Evolutionary conservation across 345 rosid species (phyloP).

Genomic region (Passiflora organensis): DNA sequence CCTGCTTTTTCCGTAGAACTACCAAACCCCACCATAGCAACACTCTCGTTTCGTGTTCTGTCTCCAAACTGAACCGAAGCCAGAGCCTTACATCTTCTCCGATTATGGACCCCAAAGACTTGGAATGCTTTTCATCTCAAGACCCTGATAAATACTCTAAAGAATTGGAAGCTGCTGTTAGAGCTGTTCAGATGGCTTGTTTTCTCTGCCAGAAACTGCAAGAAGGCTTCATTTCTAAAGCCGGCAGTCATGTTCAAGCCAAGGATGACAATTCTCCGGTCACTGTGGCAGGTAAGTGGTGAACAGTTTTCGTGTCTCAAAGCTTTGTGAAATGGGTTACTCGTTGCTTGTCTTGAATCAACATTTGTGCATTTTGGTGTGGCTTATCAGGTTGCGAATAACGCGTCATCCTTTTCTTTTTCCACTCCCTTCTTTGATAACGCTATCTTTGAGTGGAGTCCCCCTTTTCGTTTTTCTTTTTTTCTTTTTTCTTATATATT

Average conservation of each 20-base stretch:
- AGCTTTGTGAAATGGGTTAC: not conserved
- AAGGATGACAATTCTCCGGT: slow-evolving; percentile 51
- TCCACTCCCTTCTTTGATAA: too few species aligned
- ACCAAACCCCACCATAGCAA: slow-evolving; percentile 5
- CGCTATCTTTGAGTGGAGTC: too few species aligned
- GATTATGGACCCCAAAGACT: slow-evolving; percentile 23
- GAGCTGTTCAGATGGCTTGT: slow-evolving; percentile 53
- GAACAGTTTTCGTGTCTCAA: not conserved
- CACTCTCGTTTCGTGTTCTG: slow-evolving; percentile 7
- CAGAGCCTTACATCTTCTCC: slow-evolving; percentile 7
- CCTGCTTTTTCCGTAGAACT: not conserved
- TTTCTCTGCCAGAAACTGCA: slow-evolving; percentile 48
- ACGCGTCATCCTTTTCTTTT: too few species aligned
- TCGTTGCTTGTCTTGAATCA: not conserved
- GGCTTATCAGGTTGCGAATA: not conserved
- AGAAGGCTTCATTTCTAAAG: slow-evolving; percentile 32
- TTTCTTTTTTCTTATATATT: too few species aligned
- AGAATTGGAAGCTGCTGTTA: slow-evolving; percentile 46
- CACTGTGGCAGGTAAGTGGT: slow-evolving; percentile 39
- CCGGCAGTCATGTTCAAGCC: slow-evolving; percentile 27
- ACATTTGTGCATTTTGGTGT: slow-evolving; percentile 2
- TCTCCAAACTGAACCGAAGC: slow-evolving; percentile 22
- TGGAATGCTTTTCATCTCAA: slow-evolving; percentile 9
- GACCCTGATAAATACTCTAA: slow-evolving; percentile 19
- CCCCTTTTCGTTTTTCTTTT: too few species aligned